Evolutionary conservation across 345 rosid species (phyloP).

Genomic region (Lumnitzera littorea): DNA sequence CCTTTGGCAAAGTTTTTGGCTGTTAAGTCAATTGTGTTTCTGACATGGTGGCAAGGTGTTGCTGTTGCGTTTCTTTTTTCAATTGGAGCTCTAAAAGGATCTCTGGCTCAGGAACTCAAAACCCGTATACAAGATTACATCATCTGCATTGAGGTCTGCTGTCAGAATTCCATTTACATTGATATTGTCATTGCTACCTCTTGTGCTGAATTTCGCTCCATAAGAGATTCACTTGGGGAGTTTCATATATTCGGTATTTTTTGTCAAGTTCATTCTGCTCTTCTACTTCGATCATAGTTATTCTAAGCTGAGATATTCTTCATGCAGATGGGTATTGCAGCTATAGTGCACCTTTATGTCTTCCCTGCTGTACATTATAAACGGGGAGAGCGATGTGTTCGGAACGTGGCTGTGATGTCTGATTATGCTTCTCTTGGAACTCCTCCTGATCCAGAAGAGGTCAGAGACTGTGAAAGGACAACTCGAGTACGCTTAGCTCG

Average conservation of each 20-base stretch:
- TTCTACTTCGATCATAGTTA: too few species aligned
- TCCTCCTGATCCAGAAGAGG: conserved; percentile 92
- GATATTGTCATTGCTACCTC: conserved; percentile 5
- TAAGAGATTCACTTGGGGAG: too few species aligned
- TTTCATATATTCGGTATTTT: too few species aligned
- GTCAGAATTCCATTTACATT: neutral
- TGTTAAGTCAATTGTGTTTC: conserved; percentile 92
- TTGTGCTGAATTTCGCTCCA: neutral
- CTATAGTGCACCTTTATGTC: conserved; percentile 87
- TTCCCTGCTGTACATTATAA: conserved; percentile 92
- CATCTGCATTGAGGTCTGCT: conserved; percentile 84
- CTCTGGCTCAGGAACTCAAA: conserved; percentile 84
- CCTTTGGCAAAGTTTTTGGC: conserved; percentile 94
- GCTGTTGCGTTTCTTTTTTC: conserved; percentile 90
- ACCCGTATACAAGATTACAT: conserved; percentile 92
- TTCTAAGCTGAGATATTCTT: conserved; percentile 4
- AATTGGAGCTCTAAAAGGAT: conserved; percentile 75
- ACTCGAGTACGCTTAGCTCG: conserved; percentile 54
- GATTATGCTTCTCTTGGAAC: conserved; percentile 88
- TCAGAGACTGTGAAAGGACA: conserved; percentile 69
- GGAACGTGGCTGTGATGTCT: conserved; percentile 89
- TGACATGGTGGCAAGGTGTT: conserved; percentile 99
- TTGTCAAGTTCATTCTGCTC: too few species aligned
- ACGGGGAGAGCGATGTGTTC: conserved; percentile 99
- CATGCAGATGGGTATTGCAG: conserved; percentile 93